phyloP scores from a whole-genome alignment of 1,284 basidiomycete genomes.

The Cryptococcus sp. region DNA sequence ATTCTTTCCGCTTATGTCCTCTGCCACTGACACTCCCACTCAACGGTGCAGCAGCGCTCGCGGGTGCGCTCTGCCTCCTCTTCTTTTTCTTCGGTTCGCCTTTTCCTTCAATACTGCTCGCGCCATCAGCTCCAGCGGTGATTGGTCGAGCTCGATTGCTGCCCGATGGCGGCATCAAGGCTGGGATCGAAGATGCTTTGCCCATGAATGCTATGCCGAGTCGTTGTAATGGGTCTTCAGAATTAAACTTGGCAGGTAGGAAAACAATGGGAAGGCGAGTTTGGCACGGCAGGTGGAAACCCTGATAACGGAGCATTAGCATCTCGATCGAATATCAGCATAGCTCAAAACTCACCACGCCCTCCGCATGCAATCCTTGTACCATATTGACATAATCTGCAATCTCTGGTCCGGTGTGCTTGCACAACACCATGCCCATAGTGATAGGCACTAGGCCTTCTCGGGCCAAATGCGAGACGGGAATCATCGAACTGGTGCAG shows the following conservation, averaged over 20 bases:
- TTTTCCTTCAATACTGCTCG: not conserved
- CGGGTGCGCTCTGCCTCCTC: slow-evolving; percentile 36
- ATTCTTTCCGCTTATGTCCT: slow-evolving; percentile 2
- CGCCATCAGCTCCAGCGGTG: not conserved
- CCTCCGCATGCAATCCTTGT: slow-evolving; percentile 46
- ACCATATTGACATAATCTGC: slow-evolving; percentile 44
- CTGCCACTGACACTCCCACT: not conserved
- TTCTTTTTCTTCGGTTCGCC: slow-evolving; percentile 28
- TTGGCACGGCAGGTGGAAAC: slow-evolving; percentile 43
- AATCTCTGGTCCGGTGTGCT: slow-evolving; percentile 37
- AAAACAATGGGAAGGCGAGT: slow-evolving; percentile 43
- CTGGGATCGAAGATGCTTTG: slow-evolving; percentile 26
- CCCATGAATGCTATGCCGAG: slow-evolving; percentile 50
- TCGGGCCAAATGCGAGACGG: slow-evolving; percentile 46
- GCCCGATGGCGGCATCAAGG: not conserved
- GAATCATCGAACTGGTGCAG: slow-evolving; percentile 46
- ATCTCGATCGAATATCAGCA: too few relatives aligned
- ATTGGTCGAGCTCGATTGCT: not conserved
- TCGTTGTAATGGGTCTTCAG: slow-evolving; percentile 42
- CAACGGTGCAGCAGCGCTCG: not conserved
- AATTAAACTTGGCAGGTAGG: slow-evolving; percentile 50
- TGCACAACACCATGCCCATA: slow-evolving; percentile 52
- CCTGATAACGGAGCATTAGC: slow-evolving; percentile 19
- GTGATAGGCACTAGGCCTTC: slow-evolving; percentile 45
- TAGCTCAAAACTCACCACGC: slow-evolving; percentile 38